phyloP scores from a whole-genome alignment of 2,329 filamentous ascomycete species.

The Neonectria ditissima region DNA sequence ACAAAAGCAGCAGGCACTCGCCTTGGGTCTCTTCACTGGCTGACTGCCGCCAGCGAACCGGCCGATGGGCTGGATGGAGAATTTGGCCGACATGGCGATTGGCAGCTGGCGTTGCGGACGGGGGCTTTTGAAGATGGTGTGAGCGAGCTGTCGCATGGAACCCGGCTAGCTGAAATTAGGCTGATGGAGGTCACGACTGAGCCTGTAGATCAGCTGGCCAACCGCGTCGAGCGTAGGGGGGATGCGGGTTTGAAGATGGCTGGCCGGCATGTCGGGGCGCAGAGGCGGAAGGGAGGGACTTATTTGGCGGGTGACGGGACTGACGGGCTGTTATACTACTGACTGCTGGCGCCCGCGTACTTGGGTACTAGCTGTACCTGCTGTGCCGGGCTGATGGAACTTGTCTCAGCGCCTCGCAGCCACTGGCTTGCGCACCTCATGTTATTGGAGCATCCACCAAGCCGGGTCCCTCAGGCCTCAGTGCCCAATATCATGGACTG shows the following conservation, averaged over 20 bases:
- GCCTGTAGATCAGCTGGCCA: neutral
- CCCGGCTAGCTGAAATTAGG: neutral
- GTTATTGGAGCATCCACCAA: too few relatives aligned
- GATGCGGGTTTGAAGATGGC: neutral
- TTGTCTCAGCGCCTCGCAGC: conserved; percentile 1
- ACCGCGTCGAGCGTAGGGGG: neutral
- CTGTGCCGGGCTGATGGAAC: neutral
- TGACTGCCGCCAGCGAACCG: conserved; percentile 76
- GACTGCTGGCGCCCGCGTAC: neutral
- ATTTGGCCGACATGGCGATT: conserved; percentile 53
- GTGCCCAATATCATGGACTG: too few relatives aligned
- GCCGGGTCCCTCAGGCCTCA: too few relatives aligned
- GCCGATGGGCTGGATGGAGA: conserved; percentile 76
- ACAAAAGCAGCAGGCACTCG: too few relatives aligned
- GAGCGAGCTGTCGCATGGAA: neutral
- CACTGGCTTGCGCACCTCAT: neutral
- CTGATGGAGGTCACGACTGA: neutral
- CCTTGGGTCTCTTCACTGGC: conserved; percentile 80
- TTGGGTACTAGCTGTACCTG: neutral
- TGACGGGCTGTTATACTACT: too few relatives aligned
- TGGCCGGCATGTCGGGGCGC: conserved; percentile 1
- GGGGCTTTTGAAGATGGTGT: neutral
- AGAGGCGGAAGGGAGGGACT: neutral
- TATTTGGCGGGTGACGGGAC: too few relatives aligned
- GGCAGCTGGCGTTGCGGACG: neutral